Evolutionary conservation across 2,329 filamentous ascomycete species (phyloP).

Genomic region (Alternaria sp.): DNA sequence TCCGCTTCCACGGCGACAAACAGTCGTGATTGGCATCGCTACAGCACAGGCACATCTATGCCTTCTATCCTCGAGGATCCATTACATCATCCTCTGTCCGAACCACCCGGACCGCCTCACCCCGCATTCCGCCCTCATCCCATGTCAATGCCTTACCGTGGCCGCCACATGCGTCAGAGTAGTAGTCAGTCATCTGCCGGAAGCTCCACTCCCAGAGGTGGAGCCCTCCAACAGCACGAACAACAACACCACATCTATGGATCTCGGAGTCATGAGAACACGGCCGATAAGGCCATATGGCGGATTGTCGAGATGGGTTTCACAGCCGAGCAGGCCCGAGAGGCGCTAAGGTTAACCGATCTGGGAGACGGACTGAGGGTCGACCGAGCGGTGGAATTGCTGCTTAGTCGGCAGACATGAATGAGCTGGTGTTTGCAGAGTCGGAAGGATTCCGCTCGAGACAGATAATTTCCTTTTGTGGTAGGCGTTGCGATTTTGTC

Average conservation of each 20-base stretch:
- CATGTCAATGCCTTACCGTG: background rate
- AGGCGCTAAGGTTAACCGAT: slow-evolving; percentile 65
- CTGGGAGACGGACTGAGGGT: slow-evolving; percentile 64
- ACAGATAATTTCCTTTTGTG: background rate
- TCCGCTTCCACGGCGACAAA: slow-evolving; percentile 36
- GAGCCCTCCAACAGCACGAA: slow-evolving; percentile 37
- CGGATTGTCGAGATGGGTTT: slow-evolving; percentile 68
- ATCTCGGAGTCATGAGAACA: slow-evolving; percentile 54
- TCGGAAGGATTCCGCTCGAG: background rate
- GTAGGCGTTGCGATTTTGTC: background rate
- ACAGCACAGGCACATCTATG: slow-evolving; percentile 37
- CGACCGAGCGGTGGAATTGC: slow-evolving; percentile 62
- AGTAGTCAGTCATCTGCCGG: slow-evolving; percentile 7
- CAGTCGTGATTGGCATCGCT: slow-evolving; percentile 23
- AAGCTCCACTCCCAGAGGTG: slow-evolving; percentile 16
- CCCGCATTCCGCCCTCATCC: slow-evolving; percentile 24
- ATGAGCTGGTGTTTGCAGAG: background rate
- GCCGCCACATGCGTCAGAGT: background rate
- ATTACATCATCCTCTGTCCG: slow-evolving; percentile 16
- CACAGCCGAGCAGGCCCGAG: slow-evolving; percentile 59
- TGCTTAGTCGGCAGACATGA: slow-evolving; percentile 45
- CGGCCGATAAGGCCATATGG: slow-evolving; percentile 63
- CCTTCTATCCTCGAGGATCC: slow-evolving; percentile 42
- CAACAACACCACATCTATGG: slow-evolving; percentile 38
- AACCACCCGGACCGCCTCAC: slow-evolving; percentile 16